Conservation (phyloP, 352 stramenopile species). For the Phytophthora sojae region DNA sequence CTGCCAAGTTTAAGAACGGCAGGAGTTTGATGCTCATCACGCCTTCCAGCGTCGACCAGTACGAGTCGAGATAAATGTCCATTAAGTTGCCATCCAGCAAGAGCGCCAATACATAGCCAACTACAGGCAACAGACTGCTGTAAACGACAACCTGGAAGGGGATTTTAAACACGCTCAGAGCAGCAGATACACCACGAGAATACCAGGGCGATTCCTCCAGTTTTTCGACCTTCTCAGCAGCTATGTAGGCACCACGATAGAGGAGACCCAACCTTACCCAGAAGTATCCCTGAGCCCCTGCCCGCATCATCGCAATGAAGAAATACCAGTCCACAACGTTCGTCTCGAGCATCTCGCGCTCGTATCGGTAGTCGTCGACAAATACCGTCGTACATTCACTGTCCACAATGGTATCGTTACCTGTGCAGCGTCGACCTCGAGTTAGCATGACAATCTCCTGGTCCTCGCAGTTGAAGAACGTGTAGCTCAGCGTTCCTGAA, state of each 20-base stretch:
- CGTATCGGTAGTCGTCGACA: slow-evolving; percentile 66
- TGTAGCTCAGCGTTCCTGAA: slow-evolving; percentile 8
- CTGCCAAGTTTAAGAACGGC: slow-evolving; percentile 37
- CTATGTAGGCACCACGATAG: slow-evolving; percentile 25
- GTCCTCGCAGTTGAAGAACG: slow-evolving; percentile 20
- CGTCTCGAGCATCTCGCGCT: slow-evolving; percentile 42
- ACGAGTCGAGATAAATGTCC: slow-evolving; percentile 47
- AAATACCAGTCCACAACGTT: slow-evolving; percentile 47
- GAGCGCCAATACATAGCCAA: slow-evolving; percentile 45
- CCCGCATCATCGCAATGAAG: slow-evolving; percentile 40
- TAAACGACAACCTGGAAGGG: slow-evolving; percentile 69
- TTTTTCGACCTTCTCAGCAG: background rate
- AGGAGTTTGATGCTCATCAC: slow-evolving; percentile 31
- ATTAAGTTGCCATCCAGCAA: slow-evolving; percentile 53
- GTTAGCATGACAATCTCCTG: slow-evolving; percentile 47
- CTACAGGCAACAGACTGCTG: slow-evolving; percentile 47
- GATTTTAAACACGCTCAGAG: slow-evolving; percentile 41
- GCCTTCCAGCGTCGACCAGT: slow-evolving; percentile 38
- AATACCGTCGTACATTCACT: slow-evolving; percentile 42
- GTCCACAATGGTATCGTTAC: background rate
- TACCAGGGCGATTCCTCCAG: background rate
- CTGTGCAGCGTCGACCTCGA: slow-evolving; percentile 29
- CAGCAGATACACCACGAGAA: slow-evolving; percentile 3
- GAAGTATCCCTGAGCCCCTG: slow-evolving; percentile 51
- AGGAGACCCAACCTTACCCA: slow-evolving; percentile 50